Evolutionary conservation across 2,329 filamentous ascomycete genomes (phyloP), one percentile per base, ranked within the genome.

Genomic region (Arthrobotrys megalospora): DNA sequence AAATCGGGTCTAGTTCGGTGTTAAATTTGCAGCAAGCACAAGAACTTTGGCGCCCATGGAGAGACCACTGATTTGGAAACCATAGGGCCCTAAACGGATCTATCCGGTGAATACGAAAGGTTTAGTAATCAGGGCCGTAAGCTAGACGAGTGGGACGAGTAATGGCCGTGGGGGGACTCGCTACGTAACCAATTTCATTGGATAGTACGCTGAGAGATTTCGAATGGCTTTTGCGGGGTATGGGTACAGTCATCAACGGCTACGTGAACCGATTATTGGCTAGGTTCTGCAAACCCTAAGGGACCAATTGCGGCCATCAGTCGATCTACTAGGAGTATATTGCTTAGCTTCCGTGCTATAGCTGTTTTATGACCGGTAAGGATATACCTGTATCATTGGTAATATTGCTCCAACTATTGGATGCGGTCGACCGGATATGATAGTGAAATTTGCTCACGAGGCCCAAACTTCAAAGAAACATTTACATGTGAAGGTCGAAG

Each of bases 121-220:
- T 60, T 60, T 43, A 60, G 55, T 60, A 60, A 60, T 60, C 55
- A 60, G 21, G 8, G 19, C 34, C 16, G 55, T 60, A 60, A 43
- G 55, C 55, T 60, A 16, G 55, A 34, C 19, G 34, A n/a, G 10
- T 60, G 55, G 55, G 11, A 34, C 14, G 55, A 19, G 8, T 16
- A 28, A 14, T 43, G 36, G 55, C 6, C 32, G 32, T 38, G 32
- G 52, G 34, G 52, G 19, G 7, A 28, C 28, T 53, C 52, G 8
- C 34, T 58, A 58, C n/a, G 19, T 16, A 12, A 10, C n/a, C 16
- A 28, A 60, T 43, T 43, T 43, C 11, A 43, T 60, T 60, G 55
- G 55, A 60, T 28, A 2, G 43, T 11, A 28, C 11, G n/a, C 8
- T 21, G n/a, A n/a, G 32, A 58, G 32, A 53, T 16, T 8, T 34